phyloP scores from a whole-genome alignment of 768 basidiomycete species.

The Collybia sordida region DNA sequence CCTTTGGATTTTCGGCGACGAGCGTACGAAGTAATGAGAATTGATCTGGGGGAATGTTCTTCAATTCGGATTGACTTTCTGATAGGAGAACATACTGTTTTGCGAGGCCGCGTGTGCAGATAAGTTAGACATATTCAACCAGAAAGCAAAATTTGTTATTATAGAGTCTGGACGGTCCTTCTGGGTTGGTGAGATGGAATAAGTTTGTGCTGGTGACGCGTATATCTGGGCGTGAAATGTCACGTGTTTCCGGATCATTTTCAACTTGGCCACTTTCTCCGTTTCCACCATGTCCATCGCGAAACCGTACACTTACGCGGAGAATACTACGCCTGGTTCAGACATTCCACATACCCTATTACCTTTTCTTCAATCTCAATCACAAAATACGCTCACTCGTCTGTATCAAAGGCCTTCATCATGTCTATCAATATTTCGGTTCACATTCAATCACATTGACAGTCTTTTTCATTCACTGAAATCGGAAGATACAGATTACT shows the following conservation, averaged over 20 bases:
- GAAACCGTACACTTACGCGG: slow-evolving; percentile 25
- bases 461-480: slow-evolving; percentile 17
- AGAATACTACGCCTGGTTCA: slow-evolving; percentile 13
- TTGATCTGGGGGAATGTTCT: slow-evolving; percentile 51
- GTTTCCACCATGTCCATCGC: slow-evolving; percentile 20
- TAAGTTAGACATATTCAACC: slow-evolving; percentile 21
- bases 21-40: slow-evolving; percentile 67
- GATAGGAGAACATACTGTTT: slow-evolving; percentile 46
- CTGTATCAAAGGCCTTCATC: slow-evolving; percentile 85
- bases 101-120: slow-evolving; percentile 68
- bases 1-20: slow-evolving; percentile 57
- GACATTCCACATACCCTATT: slow-evolving; percentile 61
- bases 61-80: neutral
- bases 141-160: neutral
- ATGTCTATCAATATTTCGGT: slow-evolving; percentile 91
- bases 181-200: too few species aligned
- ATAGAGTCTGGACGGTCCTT: too few species aligned
- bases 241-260: slow-evolving; percentile 7
- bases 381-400: slow-evolving; percentile 72
- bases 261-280: neutral
- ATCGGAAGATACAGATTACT: slow-evolving; percentile 52
- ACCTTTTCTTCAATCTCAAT: slow-evolving; percentile 79
- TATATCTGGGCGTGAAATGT: neutral
- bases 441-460: slow-evolving; percentile 18
- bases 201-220: neutral